Base-by-base conservation (phyloP, 2,329 filamentous ascomycete species). In the Tolypocladium ophioglossoides region DNA sequence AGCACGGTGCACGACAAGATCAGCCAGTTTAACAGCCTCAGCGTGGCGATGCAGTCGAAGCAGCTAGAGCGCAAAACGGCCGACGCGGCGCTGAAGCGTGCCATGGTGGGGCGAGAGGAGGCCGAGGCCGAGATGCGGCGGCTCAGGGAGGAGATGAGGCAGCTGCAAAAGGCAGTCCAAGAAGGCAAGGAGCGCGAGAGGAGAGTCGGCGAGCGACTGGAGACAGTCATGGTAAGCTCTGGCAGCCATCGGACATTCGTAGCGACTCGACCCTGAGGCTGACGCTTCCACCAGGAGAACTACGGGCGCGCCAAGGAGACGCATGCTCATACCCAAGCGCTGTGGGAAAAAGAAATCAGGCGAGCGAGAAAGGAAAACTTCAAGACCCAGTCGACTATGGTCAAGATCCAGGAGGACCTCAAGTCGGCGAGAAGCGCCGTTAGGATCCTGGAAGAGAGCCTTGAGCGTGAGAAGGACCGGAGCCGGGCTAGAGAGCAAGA, bases 281-380 rank as follows among this genome's bases (percentile, higher is more conserved):
- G n/a, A 54, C 51, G 6, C 16, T 8, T n/a, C 12, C 32, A 24
- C 54, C 61, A 89, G 86, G 85, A 87, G 62, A 85, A 85, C 64
- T 85, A 85, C 62, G 79, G 82, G 34, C 83, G 83, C 57, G 79
- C 82, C 52, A 89, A 89, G 67, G 85, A 87, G 63, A 85, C 83
- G 39, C 78, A 86, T 61, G 77, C 79, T 40, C 82, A 86, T 64
- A 84, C 82, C 11, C 80, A 85, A 67, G 72, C 80, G 22, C 69
- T 87, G 11, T 89, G 85, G 79, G 86, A 89, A 62, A 89, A 89
- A 66, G 86, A 89, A 66, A 83, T 88, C 46, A 79, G 85, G 53
- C 77, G 82, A 54, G 78, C 81, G 11, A 76, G 84, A 51, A 89
- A 89, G 62, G 86, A 89, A 61, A 83, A 83, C 2, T 89, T 88